Evolutionary conservation across 441 rosid species (phyloP).

Genomic region (Eruca vesicaria): DNA sequence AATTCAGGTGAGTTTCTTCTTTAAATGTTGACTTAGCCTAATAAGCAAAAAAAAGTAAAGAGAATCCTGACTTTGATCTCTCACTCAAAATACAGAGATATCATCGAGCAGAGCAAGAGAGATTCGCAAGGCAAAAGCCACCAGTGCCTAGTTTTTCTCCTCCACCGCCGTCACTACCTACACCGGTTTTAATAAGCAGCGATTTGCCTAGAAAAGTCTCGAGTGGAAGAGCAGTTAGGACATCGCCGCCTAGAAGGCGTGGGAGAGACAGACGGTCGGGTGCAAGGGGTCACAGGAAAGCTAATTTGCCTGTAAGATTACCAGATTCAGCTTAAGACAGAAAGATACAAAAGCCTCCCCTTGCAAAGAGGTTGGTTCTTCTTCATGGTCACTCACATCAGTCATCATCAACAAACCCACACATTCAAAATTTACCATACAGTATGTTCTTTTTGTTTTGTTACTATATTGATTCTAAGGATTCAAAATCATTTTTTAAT

Average conservation of each 20-base stretch:
- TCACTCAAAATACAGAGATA: slow-evolving; percentile 53
- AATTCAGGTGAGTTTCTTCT: slow-evolving; percentile 65
- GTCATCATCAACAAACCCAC: slow-evolving; percentile 7
- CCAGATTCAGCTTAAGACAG: slow-evolving; percentile 22
- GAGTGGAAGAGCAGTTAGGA: slow-evolving; percentile 34
- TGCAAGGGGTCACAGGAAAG: slow-evolving; percentile 75
- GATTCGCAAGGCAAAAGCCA: slow-evolving; percentile 38
- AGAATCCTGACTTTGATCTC: slow-evolving; percentile 2
- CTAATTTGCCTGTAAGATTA: slow-evolving; percentile 46
- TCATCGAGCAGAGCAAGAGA: slow-evolving; percentile 65
- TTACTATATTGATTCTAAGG: slow-evolving; percentile 32
- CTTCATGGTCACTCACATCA: not conserved
- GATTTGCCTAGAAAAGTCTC: slow-evolving; percentile 41
- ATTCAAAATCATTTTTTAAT: slow-evolving; percentile 37
- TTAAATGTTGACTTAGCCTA: not conserved
- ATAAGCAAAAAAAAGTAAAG: not conserved
- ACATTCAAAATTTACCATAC: slow-evolving; percentile 29
- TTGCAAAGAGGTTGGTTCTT: slow-evolving; percentile 4
- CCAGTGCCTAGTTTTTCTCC: slow-evolving; percentile 41
- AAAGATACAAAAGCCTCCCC: not conserved
- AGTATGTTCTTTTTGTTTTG: slow-evolving; percentile 19
- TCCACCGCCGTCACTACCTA: slow-evolving; percentile 51
- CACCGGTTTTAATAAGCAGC: slow-evolving; percentile 35
- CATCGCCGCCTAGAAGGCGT: slow-evolving; percentile 46
- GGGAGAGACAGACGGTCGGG: slow-evolving; percentile 58